A percentile compares a stretch with the other conserved stretches of the same genome.
These are phyloP conservation scores for Williopsis jadinii DNA, from an alignment of 1,139 yeast genomes.

Conservation along the genomic window DNA sequence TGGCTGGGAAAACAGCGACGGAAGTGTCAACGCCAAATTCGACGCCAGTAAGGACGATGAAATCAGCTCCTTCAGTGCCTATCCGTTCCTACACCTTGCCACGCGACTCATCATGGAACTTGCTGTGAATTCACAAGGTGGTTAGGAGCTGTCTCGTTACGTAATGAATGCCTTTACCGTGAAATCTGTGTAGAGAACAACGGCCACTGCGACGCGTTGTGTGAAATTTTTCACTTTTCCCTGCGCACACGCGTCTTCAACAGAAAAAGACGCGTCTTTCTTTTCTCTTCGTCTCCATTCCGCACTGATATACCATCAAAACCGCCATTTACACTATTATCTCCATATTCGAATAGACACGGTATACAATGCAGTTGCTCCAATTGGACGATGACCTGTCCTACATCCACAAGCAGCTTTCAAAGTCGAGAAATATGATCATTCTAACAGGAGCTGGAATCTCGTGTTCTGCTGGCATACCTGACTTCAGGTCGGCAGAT, in stretches of 20 bases:
- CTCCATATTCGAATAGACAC: background rate
- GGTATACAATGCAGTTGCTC: constrained; percentile 1
- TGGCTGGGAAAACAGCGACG: constrained; percentile 70
- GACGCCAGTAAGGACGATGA: constrained; percentile 45
- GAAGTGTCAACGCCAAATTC: constrained; percentile 14
- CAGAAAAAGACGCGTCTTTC: background rate
- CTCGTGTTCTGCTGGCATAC: constrained; percentile 94
- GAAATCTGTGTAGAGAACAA: background rate
- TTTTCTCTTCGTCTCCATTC: too few species aligned
- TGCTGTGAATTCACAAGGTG: constrained; percentile 73
- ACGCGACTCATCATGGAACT: constrained; percentile 92
- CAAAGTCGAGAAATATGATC: constrained; percentile 39
- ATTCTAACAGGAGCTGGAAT: constrained; percentile 91
- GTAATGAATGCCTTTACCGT: background rate
- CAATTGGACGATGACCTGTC: background rate
- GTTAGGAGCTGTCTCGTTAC: constrained; percentile 8
- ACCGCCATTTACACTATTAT: too few species aligned
- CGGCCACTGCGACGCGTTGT: background rate
- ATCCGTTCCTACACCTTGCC: constrained; percentile 89
- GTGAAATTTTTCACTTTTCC: background rate
- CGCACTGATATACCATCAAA: too few species aligned
- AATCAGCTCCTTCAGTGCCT: constrained; percentile 81
- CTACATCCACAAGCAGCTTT: constrained; percentile 3
- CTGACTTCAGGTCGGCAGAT: constrained; percentile 81
- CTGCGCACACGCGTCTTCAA: background rate